Evolutionary conservation across 1,139 yeast genomes (phyloP).

Genomic region (Wickerhamomyces sp.): DNA sequence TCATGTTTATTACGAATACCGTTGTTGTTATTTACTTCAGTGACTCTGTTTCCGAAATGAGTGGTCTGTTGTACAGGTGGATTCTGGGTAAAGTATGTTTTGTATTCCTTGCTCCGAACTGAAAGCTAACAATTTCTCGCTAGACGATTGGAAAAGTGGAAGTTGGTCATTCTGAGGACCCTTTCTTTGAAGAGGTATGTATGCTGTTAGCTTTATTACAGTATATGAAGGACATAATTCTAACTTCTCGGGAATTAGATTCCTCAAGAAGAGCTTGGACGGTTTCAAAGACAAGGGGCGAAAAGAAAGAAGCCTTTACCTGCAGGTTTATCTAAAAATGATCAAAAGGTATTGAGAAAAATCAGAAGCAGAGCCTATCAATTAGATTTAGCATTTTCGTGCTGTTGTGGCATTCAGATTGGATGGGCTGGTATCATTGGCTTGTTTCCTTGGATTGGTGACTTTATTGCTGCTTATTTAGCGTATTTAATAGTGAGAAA

Average conservation of each 20-base stretch:
- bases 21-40: constrained; percentile 1
- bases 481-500: constrained; percentile 44
- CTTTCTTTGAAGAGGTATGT: constrained; percentile 21
- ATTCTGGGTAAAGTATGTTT: constrained; percentile 15
- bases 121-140: not conserved
- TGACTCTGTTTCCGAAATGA: constrained; percentile 3
- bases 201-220: no score
- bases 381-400: constrained; percentile 54
- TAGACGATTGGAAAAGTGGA: constrained; percentile 22
- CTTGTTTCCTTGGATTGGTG: constrained; percentile 64
- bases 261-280: constrained; percentile 21
- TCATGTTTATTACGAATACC: not conserved
- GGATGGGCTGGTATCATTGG: constrained; percentile 80
- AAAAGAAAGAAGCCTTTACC: constrained; percentile 40
- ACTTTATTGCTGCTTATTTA: constrained; percentile 44
- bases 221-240: no score
- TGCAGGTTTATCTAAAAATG: constrained; percentile 49
- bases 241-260: no score
- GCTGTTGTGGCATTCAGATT: constrained; percentile 63
- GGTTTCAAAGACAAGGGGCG: constrained; percentile 24
- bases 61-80: constrained; percentile 13
- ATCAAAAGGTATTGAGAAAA: constrained; percentile 46
- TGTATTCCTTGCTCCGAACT: not conserved
- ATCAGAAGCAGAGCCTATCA: constrained; percentile 60
- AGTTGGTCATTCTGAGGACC: constrained; percentile 21